Base-by-base conservation (phyloP, 768 basidiomycete species). In the Ramaria sp. region DNA sequence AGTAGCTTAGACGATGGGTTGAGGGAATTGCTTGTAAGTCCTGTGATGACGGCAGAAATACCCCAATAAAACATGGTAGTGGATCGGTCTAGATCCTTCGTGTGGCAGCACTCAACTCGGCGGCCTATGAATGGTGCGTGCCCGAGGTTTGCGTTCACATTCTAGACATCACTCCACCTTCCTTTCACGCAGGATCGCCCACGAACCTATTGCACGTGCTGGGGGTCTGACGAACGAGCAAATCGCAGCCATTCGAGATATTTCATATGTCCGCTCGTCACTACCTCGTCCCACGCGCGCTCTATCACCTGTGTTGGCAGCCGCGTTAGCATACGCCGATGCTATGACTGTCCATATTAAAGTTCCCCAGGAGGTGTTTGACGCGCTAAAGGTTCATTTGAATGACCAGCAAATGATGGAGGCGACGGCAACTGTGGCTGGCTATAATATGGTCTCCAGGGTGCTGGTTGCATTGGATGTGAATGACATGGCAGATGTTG, bases 401-500 rank as follows among this genome's bases (percentile, higher is more conserved):
- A 38, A 59, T 49, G 62, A 68, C 50, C 58, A 64, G 59, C 61
- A 67, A 59, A 59, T 81, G 37, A 75, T 79, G 36, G 82, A 85
- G 61, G 76, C 74, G 18, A 61, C 64, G 0, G 70, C 73, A 0
- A 71, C 77, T 50, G 69, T 77, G 1, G 77, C 77, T 4, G 66
- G 71, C 0, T 85, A 85, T 65, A 83, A 83, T 66, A 79, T 83
- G 78, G 82, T 85, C 6, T 82, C 81, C 18, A 71, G 83, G n/a
- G 77, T 83, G 59, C 68, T 85, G 28, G 67, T 82, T 12, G 72
- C 80, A 0, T 70, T 78, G 12, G 81, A 85, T 58, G 78, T 85
- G 1, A 78, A 73, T 50, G 80, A 81, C 8, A 65, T 73, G 58
- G 70, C 73, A 0, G 72, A 77, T 42, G 32, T 18, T 3, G 30